Evolutionary conservation across 2,329 filamentous ascomycete species (phyloP).

Genomic region (Triangularia setosa): DNA sequence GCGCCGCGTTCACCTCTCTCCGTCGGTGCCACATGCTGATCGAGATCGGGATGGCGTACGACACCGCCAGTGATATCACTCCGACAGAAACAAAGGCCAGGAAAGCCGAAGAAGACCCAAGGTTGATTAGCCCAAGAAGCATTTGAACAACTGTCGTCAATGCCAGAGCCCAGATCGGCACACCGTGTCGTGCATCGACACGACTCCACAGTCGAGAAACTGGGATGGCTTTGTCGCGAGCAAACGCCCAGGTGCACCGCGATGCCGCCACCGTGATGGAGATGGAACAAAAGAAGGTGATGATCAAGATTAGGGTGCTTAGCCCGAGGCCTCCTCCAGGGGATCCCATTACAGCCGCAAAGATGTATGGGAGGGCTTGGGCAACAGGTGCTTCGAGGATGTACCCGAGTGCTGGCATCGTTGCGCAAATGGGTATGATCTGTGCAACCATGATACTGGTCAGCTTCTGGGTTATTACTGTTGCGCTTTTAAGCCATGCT

Average conservation of each 20-base stretch:
- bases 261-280: constrained; percentile 65
- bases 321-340: constrained; percentile 48
- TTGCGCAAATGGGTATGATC: constrained; percentile 49
- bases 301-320: constrained; percentile 50
- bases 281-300: constrained; percentile 57
- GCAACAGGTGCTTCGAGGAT: constrained; percentile 46
- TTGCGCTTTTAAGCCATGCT: no score
- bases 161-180: constrained; percentile 54
- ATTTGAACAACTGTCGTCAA: constrained; percentile 52
- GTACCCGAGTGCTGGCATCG: constrained; percentile 38
- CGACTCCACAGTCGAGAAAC: constrained; percentile 46
- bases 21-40: constrained; percentile 46
- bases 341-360: constrained; percentile 47
- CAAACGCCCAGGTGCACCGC: constrained; percentile 63
- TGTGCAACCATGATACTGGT: constrained; percentile 7
- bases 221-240: constrained; percentile 55
- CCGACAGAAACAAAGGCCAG: constrained; percentile 54
- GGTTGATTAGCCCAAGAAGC: constrained; percentile 53
- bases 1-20: constrained; percentile 43
- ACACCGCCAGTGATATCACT: constrained; percentile 52
- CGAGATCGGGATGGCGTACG: constrained; percentile 53
- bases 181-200: constrained; percentile 49
- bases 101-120: constrained; percentile 55
- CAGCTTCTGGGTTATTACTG: no score
- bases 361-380: constrained; percentile 54